Base-by-base conservation (phyloP, 108 stramenopile species). In the Halocafeteria seosinensis region DNA sequence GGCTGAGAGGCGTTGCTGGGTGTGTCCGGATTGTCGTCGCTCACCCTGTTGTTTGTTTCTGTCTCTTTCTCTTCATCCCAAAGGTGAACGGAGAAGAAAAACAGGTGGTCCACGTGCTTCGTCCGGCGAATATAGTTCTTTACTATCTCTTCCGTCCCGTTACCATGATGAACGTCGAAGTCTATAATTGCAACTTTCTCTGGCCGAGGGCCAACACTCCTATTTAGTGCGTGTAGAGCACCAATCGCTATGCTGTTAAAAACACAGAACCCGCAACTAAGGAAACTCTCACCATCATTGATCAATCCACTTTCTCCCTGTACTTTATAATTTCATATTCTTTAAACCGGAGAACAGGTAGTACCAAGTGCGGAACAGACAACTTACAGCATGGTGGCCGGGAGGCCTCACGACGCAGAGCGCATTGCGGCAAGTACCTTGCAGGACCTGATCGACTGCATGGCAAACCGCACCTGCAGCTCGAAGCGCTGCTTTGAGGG, bases 131-230 rank as follows among this genome's bases (percentile, higher is more conserved):
- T 80, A 70, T 81, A 89, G 53, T 80, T 82, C 34, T 81, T 64
- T 27, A 92, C 90, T 67, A 92, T 90, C 66, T 92, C 95, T 76
- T 94, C 90, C 3, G 95, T 97, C 42, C 95, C 95, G 64, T 97
- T 94, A 13, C 92, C 92, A 74, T 94, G 92, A 70, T 97, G 92
- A 0, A 87, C 87, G 82, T 97, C 95, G 63, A 94, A 81, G 71
- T 97, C 95, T 13, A 97, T 87, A 67, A 97, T 93, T 30, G 95
- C 92, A 9, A 80, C 76, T 25, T 72, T 62, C 8, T 78, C n/a
- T n/a, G n/a, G n/a, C n/a, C n/a, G n/a, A n/a, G n/a, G n/a, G n/a
- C n/a, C 72, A 6, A 92, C 55, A n/a, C n/a, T n/a, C 17, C 42
- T 17, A 17, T 47, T 80, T 34, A 92, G 84, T 0, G 92, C 95